These are phyloP conservation scores for Tolypocladium inflatum DNA, from an alignment of 2,329 filamentous ascomycete genomes.

Conservation along the genomic window DNA sequence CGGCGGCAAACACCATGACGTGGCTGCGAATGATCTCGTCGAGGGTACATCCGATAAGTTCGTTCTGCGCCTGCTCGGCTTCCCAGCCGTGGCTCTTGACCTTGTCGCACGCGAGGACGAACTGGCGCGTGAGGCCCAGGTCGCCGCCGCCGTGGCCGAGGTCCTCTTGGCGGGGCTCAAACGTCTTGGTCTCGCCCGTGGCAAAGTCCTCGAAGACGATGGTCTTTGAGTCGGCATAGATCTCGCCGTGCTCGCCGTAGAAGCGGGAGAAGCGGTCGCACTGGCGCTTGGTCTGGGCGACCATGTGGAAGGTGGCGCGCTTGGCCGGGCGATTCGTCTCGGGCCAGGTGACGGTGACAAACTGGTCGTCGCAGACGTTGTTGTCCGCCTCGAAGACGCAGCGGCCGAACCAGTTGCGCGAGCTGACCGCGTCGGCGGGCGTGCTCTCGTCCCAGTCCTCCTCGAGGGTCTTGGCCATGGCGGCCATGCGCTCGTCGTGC, in stretches of 20 bases:
- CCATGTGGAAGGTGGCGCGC: conserved; percentile 88
- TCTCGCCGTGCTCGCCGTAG: conserved; percentile 79
- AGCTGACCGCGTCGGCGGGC: conserved; percentile 34
- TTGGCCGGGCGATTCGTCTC: conserved; percentile 62
- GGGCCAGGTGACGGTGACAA: conserved; percentile 81
- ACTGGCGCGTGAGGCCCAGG: conserved; percentile 62
- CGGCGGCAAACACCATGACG: conserved; percentile 87
- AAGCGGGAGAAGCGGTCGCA: conserved; percentile 79
- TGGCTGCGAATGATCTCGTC: conserved; percentile 87
- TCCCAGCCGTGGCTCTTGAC: conserved; percentile 63
- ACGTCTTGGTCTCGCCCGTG: conserved; percentile 21
- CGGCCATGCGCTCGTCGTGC: conserved; percentile 26
- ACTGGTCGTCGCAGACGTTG: conserved; percentile 86
- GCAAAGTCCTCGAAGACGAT: conserved; percentile 62
- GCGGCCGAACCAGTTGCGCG: conserved; percentile 74
- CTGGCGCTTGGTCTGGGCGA: conserved; percentile 77
- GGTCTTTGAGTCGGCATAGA: conserved; percentile 69
- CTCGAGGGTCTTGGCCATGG: conserved; percentile 31
- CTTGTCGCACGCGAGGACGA: conserved; percentile 70
- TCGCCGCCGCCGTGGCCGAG: conserved; percentile 31
- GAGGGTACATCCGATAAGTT: conserved; percentile 70
- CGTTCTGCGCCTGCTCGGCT: conserved; percentile 61
- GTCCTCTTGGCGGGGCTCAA: conserved; percentile 22
- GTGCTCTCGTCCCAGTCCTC: conserved; percentile 45
- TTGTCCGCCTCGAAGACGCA: conserved; percentile 94